These are phyloP conservation scores for Vaccinium corymbosum DNA, from an alignment of 148 eudicot species.

Conservation along the genomic window DNA sequence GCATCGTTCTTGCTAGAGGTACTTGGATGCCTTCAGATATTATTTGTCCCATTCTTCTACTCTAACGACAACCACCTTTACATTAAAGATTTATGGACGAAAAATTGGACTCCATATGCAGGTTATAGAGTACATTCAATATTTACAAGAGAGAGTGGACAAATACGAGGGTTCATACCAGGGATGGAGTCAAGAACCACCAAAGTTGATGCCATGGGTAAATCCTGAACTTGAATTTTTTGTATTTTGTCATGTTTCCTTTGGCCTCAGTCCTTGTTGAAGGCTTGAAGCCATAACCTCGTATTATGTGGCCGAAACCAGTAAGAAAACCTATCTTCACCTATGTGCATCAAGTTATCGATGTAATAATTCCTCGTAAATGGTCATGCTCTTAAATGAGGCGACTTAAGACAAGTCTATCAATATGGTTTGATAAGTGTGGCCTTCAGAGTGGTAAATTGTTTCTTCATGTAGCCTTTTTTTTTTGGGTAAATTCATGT, in stretches of 20 bases:
- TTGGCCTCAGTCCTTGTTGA: background rate
- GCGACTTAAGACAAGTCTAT: background rate
- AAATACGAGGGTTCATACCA: conserved; percentile 73
- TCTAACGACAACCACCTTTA: background rate
- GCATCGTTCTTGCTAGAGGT: conserved; percentile 94
- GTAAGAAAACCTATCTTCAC: background rate
- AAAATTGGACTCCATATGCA: conserved; percentile 23
- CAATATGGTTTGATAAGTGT: background rate
- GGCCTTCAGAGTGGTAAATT: background rate
- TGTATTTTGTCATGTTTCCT: background rate
- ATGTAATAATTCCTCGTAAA: background rate
- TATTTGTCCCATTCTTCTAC: background rate
- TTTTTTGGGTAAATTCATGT: background rate
- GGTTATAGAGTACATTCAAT: conserved; percentile 91
- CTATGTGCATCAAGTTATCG: background rate
- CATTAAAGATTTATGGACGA: background rate
- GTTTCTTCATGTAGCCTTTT: background rate
- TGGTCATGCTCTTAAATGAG: background rate
- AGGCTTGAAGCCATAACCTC: background rate
- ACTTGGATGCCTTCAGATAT: conserved; percentile 6
- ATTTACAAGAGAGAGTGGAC: conserved; percentile 78
- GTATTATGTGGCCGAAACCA: background rate
- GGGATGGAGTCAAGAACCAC: conserved; percentile 63
- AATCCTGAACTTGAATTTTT: conserved; percentile 9
- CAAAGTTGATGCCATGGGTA: conserved; percentile 67